Base-by-base conservation (phyloP, 345 rosid genomes). In the Bruguiera parviflora region DNA sequence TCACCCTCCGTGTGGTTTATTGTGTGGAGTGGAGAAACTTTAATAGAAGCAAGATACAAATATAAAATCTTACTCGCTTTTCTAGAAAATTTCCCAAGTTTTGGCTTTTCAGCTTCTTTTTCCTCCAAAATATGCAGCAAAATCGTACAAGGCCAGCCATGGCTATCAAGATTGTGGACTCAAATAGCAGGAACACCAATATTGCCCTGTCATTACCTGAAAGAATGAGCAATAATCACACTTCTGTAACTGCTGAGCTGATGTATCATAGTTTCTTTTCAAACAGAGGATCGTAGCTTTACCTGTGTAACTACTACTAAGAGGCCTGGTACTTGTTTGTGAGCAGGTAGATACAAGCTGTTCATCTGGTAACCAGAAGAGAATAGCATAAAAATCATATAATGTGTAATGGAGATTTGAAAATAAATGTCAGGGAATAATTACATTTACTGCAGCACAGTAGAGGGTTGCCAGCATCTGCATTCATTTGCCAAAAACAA, bases 61-160 rank as follows among this genome's bases (percentile, higher is more conserved):
- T 37, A 28, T 33, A 16, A 51, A 21, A 62, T 29, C 86, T 78
- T 74, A 94, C 97, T 75, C 97, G 79, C 67, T 88, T 88, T 53
- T 85, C 86, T 8, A 94, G 79, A 71, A 94, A 94, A 60, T 57
- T 77, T 77, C 87, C 87, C 37, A 94, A 78, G 53, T 70, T 82
- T 66, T 80, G 85, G 55, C 77, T 83, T 68, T 81, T 88, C 22
- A 91, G 85, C 87, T 94, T 89, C 80, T 82, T 86, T 73, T 94
- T 91, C 83, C 77, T 85, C 98, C 98, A 91, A 69, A 94, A 94
- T 68, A 83, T 64, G 66, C 87, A 87, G 77, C 97, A 91, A 76
- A 91, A 89, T 67, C 89, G 77, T 65, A 91, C 89, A 6, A 86
- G 82, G 58, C 69, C 84, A 19, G 85, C 88, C 46, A 91, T 79